These are phyloP conservation scores for Vaucheria bursata DNA, from an alignment of 352 stramenopile genomes.

Conservation along the genomic window DNA sequence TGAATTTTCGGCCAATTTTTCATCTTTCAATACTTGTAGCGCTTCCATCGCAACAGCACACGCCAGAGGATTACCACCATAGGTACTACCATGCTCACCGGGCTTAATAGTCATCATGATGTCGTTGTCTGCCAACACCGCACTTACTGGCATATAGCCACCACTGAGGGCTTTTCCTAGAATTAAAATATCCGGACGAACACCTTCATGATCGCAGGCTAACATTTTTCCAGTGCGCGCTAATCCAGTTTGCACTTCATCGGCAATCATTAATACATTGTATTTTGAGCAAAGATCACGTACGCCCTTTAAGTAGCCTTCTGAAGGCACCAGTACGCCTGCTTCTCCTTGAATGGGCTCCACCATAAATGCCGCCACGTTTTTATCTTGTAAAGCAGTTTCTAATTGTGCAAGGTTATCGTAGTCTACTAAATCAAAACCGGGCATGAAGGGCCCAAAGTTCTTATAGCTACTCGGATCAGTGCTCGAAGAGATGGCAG, in stretches of 20 bases:
- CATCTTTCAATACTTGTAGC: slow-evolving; percentile 82
- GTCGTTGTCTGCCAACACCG: slow-evolving; percentile 87
- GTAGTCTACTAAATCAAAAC: slow-evolving; percentile 77
- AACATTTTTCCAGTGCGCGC: slow-evolving; percentile 91
- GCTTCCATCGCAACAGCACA: slow-evolving; percentile 93
- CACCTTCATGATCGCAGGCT: slow-evolving; percentile 83
- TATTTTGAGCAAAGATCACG: slow-evolving; percentile 81
- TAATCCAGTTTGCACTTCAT: slow-evolving; percentile 96
- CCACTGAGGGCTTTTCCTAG: slow-evolving; percentile 80
- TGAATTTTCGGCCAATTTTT: slow-evolving; percentile 88
- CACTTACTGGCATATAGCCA: slow-evolving; percentile 92
- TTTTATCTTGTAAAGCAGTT: slow-evolving; percentile 62
- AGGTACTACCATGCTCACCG: slow-evolving; percentile 92
- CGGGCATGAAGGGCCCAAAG: slow-evolving; percentile 96
- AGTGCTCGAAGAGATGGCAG: slow-evolving; percentile 85
- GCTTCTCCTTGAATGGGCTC: slow-evolving; percentile 95
- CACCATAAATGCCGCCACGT: slow-evolving; percentile 97
- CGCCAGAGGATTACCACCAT: slow-evolving; percentile 87
- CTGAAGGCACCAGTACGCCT: slow-evolving; percentile 89
- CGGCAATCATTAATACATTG: slow-evolving; percentile 97
- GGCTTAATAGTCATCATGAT: slow-evolving; percentile 94
- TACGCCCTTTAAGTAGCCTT: slow-evolving; percentile 78
- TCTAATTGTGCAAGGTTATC: slow-evolving; percentile 81
- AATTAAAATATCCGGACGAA: slow-evolving; percentile 92
- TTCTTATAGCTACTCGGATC: slow-evolving; percentile 65